These are phyloP conservation scores for Penicillium sclerotiorum DNA, from an alignment of 2,329 filamentous ascomycete genomes.

Conservation along the genomic window DNA sequence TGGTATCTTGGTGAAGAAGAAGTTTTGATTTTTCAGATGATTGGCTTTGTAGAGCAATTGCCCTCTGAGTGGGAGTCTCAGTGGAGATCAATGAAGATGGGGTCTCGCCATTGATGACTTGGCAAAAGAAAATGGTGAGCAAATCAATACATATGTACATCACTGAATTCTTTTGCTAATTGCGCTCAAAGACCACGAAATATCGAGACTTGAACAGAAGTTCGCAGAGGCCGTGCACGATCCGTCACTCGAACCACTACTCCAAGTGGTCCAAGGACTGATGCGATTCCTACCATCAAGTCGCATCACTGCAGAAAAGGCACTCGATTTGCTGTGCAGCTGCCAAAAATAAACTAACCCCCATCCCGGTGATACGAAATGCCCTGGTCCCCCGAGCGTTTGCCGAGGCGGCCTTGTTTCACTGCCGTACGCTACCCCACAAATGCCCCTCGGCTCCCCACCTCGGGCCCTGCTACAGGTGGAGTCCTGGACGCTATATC, in stretches of 20 bases:
- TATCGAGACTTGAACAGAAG: conserved; percentile 18
- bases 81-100: conserved; percentile 17
- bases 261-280: conserved; percentile 23
- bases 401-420: too few species aligned
- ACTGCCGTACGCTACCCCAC: too few species aligned
- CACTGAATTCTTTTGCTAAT: conserved; percentile 11
- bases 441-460: too few species aligned
- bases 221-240: conserved; percentile 15
- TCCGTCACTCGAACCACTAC: conserved; percentile 17
- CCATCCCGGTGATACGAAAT: too few species aligned
- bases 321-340: conserved; percentile 18
- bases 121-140: conserved; percentile 5
- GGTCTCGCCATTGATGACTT: conserved; percentile 7
- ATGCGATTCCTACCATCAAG: conserved; percentile 26
- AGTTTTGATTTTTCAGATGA: conserved; percentile 23
- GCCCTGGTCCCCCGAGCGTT: too few species aligned
- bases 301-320: conserved; percentile 20
- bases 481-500: too few species aligned
- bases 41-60: conserved; percentile 23
- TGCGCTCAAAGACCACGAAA: conserved; percentile 9
- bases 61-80: conserved; percentile 22
- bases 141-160: neutral
- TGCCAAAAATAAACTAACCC: neutral
- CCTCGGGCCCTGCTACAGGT: too few species aligned
- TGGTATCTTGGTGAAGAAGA: conserved; percentile 20